Conservation (phyloP, 2,329 filamentous ascomycete genomes). For the Paecilomyces formosus region DNA sequence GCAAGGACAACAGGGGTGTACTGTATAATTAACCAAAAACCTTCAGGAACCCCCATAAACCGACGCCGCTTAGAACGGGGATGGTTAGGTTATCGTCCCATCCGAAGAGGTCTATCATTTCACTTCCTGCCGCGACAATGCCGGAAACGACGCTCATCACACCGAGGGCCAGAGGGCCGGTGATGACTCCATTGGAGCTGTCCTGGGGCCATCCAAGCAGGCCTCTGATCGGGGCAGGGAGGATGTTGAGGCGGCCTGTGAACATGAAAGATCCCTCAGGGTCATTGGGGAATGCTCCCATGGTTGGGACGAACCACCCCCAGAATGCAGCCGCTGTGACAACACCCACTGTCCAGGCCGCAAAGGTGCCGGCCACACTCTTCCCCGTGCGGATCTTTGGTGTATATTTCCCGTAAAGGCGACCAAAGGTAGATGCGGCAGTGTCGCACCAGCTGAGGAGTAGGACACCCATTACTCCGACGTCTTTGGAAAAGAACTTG, state of each 20-base stretch:
- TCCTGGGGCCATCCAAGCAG: conserved; percentile 54
- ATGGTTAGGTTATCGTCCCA: conserved; percentile 99
- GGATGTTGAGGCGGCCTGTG: conserved; percentile 58
- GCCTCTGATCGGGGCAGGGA: conserved; percentile 55
- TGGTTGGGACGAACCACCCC: conserved; percentile 69
- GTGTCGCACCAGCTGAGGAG: conserved; percentile 97
- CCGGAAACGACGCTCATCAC: conserved; percentile 81
- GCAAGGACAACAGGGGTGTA: neutral
- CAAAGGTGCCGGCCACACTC: conserved; percentile 80
- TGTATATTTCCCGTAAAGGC: conserved; percentile 83
- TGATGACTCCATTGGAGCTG: conserved; percentile 50
- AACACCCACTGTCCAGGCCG: conserved; percentile 77
- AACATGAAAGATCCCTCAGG: conserved; percentile 71
- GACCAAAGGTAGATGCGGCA: conserved; percentile 87
- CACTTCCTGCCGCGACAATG: conserved; percentile 79
- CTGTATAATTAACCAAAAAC: conserved; percentile 54
- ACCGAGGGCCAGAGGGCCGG: conserved; percentile 65
- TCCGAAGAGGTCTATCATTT: conserved; percentile 83
- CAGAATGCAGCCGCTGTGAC: conserved; percentile 79
- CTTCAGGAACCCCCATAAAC: conserved; percentile 87
- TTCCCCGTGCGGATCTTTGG: conserved; percentile 79
- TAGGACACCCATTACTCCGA: conserved; percentile 81
- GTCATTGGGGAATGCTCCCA: conserved; percentile 62
- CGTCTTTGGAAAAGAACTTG: conserved; percentile 83
- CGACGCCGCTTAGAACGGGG: conserved; percentile 78